Conservation (phyloP, 2,329 filamentous ascomycete species). For the Pseudocercospora vitis region DNA sequence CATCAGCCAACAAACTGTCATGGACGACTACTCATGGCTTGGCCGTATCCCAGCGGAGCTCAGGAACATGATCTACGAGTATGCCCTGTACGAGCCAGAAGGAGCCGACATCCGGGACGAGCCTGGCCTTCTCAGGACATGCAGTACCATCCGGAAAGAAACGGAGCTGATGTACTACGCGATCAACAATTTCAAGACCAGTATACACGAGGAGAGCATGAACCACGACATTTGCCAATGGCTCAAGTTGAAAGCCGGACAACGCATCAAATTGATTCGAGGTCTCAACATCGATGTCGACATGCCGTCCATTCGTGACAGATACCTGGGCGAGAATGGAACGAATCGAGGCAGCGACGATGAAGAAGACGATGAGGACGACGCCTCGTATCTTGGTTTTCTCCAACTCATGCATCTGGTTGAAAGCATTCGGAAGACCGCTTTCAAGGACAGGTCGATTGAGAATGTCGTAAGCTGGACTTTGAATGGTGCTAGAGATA, state of each 20-base stretch:
- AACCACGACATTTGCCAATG: conserved; percentile 18
- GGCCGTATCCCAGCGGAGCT: conserved; percentile 21
- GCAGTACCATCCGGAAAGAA: conserved; percentile 26
- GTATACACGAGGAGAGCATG: conserved; percentile 18
- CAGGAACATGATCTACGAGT: conserved; percentile 22
- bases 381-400: conserved; percentile 9
- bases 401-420: conserved; percentile 19
- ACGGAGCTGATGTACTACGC: conserved; percentile 29
- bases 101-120: conserved; percentile 17
- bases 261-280: conserved; percentile 16
- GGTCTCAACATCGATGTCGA: conserved; percentile 18
- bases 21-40: too few species aligned
- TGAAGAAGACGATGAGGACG: neutral
- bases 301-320: conserved; percentile 17
- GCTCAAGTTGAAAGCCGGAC: conserved; percentile 16
- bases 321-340: neutral
- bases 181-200: conserved; percentile 23
- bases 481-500: conserved; percentile 20
- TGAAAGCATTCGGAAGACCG: conserved; percentile 9
- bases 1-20: too few species aligned
- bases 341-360: neutral
- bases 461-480: conserved; percentile 18
- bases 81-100: conserved; percentile 12
- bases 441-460: conserved; percentile 4
- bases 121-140: conserved; percentile 22